Base-by-base conservation (phyloP, 352 stramenopile species). In the Ophiocytium majus region DNA sequence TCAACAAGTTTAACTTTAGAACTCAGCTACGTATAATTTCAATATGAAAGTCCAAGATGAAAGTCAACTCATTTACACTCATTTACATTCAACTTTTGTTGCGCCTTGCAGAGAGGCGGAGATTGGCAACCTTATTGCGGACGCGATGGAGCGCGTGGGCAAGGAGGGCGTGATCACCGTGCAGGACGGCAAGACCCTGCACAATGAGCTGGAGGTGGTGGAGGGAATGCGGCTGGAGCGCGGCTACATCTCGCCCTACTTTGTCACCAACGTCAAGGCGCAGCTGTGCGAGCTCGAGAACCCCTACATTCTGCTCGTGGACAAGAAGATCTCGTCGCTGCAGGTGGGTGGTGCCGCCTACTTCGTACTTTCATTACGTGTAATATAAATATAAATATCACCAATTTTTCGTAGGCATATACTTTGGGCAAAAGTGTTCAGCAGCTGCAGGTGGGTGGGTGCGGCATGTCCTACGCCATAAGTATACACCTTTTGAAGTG, bases 221-320 rank as follows among this genome's bases (percentile, higher is more conserved):
- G 98, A 99, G 89, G 98, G 98, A 84, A 99, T 99, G 97, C 98
- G 98, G 90, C 99, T 99, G 88, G 98, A 99, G 91, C 94, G 98
- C 75, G 98, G 98, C 74, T 99, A 96, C 92, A 99, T 99, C 90
- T 99, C 95, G 90, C 98, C 98, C 9, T 99, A 99, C 92, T 99
- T 99, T 84, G 96, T 99, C 86, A 99, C 96, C 84, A 96, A 99
- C 93, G 96, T 96, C 86, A 99, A 99, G 95, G 99, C 95, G 14
- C 97, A 99, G 92, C 93, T 95, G 76, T 98, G 93, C 90, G 97
- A 99, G 90, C 95, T 99, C 89, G 97, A 99, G 89, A 98, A 99
- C 92, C 97, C 98, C 36, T 93, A 96, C 85, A 98, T 99, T 86
- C 91, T 99, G 28, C 92, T 99, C 63, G 97, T 99, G 10, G 71